These are phyloP conservation scores for Inga oerstediana DNA, from an alignment of 306 rosid species.

Conservation along the genomic window DNA sequence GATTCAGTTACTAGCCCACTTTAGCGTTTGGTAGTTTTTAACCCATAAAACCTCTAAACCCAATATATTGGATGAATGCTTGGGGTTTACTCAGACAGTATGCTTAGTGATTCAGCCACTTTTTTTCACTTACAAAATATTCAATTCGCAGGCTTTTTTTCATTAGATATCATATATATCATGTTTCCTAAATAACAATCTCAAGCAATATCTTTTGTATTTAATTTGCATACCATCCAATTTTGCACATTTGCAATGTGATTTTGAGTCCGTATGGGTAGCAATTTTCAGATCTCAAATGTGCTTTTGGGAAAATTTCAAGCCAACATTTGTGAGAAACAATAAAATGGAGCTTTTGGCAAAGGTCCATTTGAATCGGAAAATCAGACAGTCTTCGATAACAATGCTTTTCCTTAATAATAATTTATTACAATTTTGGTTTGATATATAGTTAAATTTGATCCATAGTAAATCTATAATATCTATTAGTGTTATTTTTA, in stretches of 20 bases:
- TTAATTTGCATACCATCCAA: neutral
- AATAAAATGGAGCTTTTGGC: too few species aligned
- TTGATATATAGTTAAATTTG: neutral
- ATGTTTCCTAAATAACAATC: neutral
- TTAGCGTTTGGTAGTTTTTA: neutral
- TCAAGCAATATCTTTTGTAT: neutral
- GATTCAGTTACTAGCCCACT: slow-evolving; percentile 32
- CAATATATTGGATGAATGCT: neutral
- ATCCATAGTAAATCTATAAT: too few species aligned
- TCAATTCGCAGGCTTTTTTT: neutral
- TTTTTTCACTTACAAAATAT: neutral
- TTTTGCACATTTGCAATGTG: neutral
- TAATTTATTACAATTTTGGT: neutral
- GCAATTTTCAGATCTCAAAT: slow-evolving; percentile 7
- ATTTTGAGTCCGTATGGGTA: too few species aligned
- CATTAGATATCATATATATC: neutral
- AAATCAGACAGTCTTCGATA: neutral
- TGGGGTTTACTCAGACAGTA: neutral
- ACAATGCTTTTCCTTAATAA: neutral
- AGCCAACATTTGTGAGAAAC: too few species aligned
- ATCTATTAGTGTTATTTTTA: neutral
- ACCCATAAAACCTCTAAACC: slow-evolving; percentile 24
- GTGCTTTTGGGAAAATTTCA: too few species aligned
- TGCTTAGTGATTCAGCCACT: neutral
- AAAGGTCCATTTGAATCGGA: too few species aligned